Conservation (phyloP, 2,329 filamentous ascomycete species). For the Lasiodiplodia theobromae region DNA sequence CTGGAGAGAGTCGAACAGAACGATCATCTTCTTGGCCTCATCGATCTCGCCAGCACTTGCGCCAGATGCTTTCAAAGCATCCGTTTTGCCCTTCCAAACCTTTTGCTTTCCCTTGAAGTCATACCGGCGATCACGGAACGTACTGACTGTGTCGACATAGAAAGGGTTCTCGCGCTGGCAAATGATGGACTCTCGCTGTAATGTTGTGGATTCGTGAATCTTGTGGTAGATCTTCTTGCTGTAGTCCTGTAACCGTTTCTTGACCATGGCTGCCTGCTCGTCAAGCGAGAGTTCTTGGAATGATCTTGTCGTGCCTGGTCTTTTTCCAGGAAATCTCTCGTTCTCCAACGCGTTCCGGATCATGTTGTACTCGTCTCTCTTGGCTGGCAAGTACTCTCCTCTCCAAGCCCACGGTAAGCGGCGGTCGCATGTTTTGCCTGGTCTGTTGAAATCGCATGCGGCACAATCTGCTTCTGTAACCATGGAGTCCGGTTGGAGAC, state of each 20-base stretch:
- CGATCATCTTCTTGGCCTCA: constrained; percentile 97
- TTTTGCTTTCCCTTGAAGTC: constrained; percentile 99
- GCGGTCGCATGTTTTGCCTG: constrained; percentile 95
- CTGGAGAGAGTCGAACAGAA: constrained; percentile 94
- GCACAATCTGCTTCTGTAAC: constrained; percentile 95
- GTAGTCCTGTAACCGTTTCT: constrained; percentile 89
- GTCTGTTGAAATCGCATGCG: constrained; percentile 96
- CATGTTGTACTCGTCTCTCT: constrained; percentile 99
- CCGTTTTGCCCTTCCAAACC: constrained; percentile 97
- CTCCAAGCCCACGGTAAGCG: constrained; percentile 97
- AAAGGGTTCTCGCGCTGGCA: constrained; percentile 98
- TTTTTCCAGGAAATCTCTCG: constrained; percentile 86
- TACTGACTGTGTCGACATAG: constrained; percentile 94
- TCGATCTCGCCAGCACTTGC: constrained; percentile 81
- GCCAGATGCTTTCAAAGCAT: constrained; percentile 81
- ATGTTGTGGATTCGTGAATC: constrained; percentile 92
- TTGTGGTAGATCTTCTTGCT: constrained; percentile 99
- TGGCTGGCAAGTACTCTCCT: constrained; percentile 95
- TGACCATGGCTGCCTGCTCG: constrained; percentile 80
- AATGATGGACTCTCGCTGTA: constrained; percentile 94
- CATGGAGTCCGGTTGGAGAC: constrained; percentile 98
- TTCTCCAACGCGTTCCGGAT: constrained; percentile 90
- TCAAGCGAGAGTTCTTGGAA: constrained; percentile 84
- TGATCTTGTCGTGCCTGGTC: constrained; percentile 70
- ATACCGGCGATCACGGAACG: constrained; percentile 96